Base-by-base conservation (phyloP, 208 protist genomes). In the Vickermania ingenoplastis region DNA sequence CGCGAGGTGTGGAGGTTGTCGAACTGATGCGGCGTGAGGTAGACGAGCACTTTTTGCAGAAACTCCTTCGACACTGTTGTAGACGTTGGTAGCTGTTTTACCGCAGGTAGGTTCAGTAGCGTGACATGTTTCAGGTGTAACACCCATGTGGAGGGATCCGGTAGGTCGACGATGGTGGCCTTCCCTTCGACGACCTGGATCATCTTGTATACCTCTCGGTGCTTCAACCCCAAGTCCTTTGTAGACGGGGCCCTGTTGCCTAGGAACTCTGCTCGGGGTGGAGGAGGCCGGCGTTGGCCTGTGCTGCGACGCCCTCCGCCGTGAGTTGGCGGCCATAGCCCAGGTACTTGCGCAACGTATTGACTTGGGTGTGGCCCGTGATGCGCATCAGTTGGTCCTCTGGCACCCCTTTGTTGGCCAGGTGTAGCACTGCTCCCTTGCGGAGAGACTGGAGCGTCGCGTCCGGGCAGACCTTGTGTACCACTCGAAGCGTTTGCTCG, bases 321-420 rank as follows among this genome's bases (percentile, higher is more conserved):
- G 54, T 59, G 3, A 59, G 7, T 59, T 24, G 54, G 54, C 25
- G 54, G 54, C 54, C 54, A 59, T 59, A 24, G 21, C 54, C 54
- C 24, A 59, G 24, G 54, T 59, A 59, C 26, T 27, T 7, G 7
- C 24, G 7, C 22, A 59, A 14, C 4, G 54, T 36, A 14, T 24
- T 36, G 4, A 59, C 28, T 5, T 27, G 21, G 4, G 7, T 59
- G 54, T 59, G 54, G 27, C 54, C 54, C 14, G 54, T 59, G 24
- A 59, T 41, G 24, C 24, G 7, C 31, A 36, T 11, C 24, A 59
- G 14, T 5, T 36, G 24, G 24, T 59, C 5, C 54, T 41, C 54
- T 5, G 3, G 7, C 7, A 59, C 31, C 27, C 54, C 54, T 36
- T 59, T 5, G 25, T 48, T 48, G 11, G 11, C 36, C 11, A 48